These are phyloP conservation scores for Cornus controversa DNA, from an alignment of 148 eudicot species.

Conservation along the genomic window DNA sequence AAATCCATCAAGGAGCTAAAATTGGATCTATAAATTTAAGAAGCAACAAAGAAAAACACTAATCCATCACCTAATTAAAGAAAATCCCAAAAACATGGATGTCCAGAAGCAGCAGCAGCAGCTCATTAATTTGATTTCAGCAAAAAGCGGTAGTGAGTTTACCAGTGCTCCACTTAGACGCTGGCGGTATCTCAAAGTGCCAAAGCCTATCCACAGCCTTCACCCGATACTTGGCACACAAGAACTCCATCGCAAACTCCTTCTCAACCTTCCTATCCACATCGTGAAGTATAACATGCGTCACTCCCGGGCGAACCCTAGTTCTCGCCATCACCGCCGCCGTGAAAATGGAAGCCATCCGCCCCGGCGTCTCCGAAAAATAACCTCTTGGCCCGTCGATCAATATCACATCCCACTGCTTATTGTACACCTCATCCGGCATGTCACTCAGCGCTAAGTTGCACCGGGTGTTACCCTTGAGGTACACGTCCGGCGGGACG, in stretches of 20 bases:
- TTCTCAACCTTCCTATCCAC: constrained; percentile 58
- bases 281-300: constrained; percentile 51
- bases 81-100: too few relatives aligned
- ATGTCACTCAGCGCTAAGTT: constrained; percentile 41
- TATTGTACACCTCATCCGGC: constrained; percentile 49
- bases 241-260: constrained; percentile 45
- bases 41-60: too few relatives aligned
- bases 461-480: constrained; percentile 41
- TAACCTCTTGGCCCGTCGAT: constrained; percentile 56
- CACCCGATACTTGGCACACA: constrained; percentile 45
- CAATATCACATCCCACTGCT: constrained; percentile 59
- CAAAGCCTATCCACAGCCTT: constrained; percentile 51
- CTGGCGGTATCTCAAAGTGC: constrained; percentile 61
- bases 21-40: too few relatives aligned
- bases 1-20: too few relatives aligned
- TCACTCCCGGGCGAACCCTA: constrained; percentile 43
- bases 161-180: constrained; percentile 12
- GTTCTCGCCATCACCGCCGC: constrained; percentile 53
- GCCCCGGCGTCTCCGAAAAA: constrained; percentile 43
- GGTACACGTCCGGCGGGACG: constrained; percentile 39
- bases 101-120: too few relatives aligned
- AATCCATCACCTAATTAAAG: too few relatives aligned
- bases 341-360: constrained; percentile 56
- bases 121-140: neutral
- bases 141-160: constrained; percentile 3